These are phyloP conservation scores for Kregervanrija delftensis DNA, from an alignment of 805 yeast species.

Conservation along the genomic window DNA sequence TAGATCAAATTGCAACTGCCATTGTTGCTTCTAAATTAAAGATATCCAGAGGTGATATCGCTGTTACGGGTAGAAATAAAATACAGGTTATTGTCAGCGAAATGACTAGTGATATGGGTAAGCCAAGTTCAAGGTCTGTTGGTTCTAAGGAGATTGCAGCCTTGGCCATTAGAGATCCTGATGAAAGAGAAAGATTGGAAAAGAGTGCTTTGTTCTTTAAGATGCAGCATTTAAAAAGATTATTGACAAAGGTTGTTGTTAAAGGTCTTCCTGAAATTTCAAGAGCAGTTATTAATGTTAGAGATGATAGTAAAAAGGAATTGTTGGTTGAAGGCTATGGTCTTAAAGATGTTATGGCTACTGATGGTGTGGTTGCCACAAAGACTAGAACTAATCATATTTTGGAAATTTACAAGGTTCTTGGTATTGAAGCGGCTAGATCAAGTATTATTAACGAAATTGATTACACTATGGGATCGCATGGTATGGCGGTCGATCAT, in stretches of 20 bases:
- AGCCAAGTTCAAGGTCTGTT: conserved; percentile 36
- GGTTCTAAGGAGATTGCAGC: conserved; percentile 26
- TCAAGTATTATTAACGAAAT: conserved; percentile 88
- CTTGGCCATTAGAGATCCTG: conserved; percentile 27
- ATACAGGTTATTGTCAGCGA: conserved; percentile 59
- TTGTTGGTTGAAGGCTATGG: conserved; percentile 97
- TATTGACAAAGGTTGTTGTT: conserved; percentile 79
- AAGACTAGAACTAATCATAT: conserved; percentile 89
- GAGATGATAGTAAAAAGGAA: conserved; percentile 81
- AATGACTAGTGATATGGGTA: conserved; percentile 30
- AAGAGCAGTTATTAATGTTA: conserved; percentile 93
- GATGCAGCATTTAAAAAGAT: conserved; percentile 84
- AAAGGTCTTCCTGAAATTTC: conserved; percentile 89
- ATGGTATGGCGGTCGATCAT: conserved; percentile 99
- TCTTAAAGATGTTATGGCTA: conserved; percentile 89
- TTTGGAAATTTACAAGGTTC: conserved; percentile 77
- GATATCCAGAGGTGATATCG: conserved; percentile 65
- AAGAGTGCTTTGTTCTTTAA: conserved; percentile 65
- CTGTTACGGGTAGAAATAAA: conserved; percentile 56
- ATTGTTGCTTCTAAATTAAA: conserved; percentile 79
- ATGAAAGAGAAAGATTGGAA: conserved; percentile 29
- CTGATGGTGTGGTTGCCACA: conserved; percentile 91
- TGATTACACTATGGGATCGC: conserved; percentile 96
- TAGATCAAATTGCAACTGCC: conserved; percentile 82
- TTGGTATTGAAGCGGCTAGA: conserved; percentile 98